Evolutionary conservation across 139 green algal species (phyloP), one percentile per base, ranked within the genome.

Genomic region (Closterium sp.): DNA sequence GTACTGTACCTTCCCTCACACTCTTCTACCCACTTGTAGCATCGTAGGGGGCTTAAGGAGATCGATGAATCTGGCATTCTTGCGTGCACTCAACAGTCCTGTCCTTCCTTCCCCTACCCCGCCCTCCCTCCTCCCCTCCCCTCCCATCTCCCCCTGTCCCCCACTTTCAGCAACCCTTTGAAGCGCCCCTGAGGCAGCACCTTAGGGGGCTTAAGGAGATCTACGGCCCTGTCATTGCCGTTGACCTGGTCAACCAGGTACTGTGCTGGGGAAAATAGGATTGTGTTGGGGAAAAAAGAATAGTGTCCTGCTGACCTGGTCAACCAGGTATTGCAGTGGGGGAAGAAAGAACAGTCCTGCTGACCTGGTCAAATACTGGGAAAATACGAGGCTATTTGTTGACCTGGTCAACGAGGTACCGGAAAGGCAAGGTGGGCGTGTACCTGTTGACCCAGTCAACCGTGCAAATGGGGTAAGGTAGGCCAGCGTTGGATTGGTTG

Each of bases 161-260:
- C 19, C 10, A 6, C 27, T 29, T 31, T 29, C 84, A 73, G 50
- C 50, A 73, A 73, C 50, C 50, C 50, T 73, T 73, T 73, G 50
- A 73, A 11, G 50, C 50, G 50, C 50, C 50, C 50, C 9, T 73
- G 50, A 73, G 50, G 88, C 31, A 90, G 88, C 88, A 90, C 24
- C 28, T 90, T 22, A 62, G 31, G 17, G 31, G n/a, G 32, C 31
- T 90, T 19, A 70, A 31, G 17, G 31, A 90, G 32, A 62, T 31
- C 11, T 90, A 90, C 21, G 31, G 32, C 88, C 27, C 27, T 22
- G 31, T 90, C 88, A 32, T 90, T 31, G 32, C 34, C 88, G 88
- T 90, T 90, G 88, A 90, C 22, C 88, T 90, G 10, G 88, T 90
- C 87, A 90, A 62, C 42, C 42, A 62, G 42, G 42, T 62, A 62